A percentile compares a stretch with the other conserved stretches of the same genome.
Evolutionary conservation across 371 early-diverging fungal species (phyloP).

Genomic region (Thermomucor indicae-seudaticae): DNA sequence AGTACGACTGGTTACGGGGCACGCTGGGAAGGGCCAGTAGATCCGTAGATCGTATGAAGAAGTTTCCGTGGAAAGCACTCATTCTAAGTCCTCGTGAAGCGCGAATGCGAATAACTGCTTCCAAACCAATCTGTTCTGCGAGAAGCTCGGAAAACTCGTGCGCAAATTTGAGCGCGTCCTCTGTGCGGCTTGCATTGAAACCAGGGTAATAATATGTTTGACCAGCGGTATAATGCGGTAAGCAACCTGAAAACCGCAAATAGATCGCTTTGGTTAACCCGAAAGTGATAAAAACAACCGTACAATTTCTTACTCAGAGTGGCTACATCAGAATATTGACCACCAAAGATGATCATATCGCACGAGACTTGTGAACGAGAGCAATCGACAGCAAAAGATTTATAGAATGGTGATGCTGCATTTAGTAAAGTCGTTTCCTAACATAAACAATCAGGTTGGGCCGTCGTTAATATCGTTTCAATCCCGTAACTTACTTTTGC

Average conservation of each 20-base stretch:
- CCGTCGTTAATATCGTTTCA: background rate
- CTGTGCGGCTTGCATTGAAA: slow-evolving; percentile 83
- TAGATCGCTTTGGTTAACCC: background rate
- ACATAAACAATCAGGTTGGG: background rate
- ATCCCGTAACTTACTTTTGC: slow-evolving; percentile 42
- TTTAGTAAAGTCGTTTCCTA: slow-evolving; percentile 80
- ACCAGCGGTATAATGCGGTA: slow-evolving; percentile 95
- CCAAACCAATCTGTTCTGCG: slow-evolving; percentile 80
- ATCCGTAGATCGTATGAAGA: slow-evolving; percentile 94
- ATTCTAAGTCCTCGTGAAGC: slow-evolving; percentile 85
- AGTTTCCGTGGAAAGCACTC: slow-evolving; percentile 93
- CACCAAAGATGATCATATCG: slow-evolving; percentile 80
- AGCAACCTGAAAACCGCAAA: slow-evolving; percentile 39
- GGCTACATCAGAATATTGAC: slow-evolving; percentile 44
- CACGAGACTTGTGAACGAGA: slow-evolving; percentile 88
- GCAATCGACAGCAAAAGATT: slow-evolving; percentile 89
- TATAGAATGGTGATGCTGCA: slow-evolving; percentile 87
- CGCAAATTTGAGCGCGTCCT: slow-evolving; percentile 86
- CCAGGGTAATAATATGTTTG: slow-evolving; percentile 92
- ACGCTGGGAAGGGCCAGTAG: slow-evolving; percentile 92
- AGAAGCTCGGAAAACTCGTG: slow-evolving; percentile 85
- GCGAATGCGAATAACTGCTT: slow-evolving; percentile 95
- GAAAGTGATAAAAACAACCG: background rate
- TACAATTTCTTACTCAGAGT: slow-evolving; percentile 61
- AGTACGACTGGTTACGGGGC: slow-evolving; percentile 91